Evolutionary conservation across 2,329 filamentous ascomycete genomes (phyloP).

Genomic region (Alternaria gaisen): DNA sequence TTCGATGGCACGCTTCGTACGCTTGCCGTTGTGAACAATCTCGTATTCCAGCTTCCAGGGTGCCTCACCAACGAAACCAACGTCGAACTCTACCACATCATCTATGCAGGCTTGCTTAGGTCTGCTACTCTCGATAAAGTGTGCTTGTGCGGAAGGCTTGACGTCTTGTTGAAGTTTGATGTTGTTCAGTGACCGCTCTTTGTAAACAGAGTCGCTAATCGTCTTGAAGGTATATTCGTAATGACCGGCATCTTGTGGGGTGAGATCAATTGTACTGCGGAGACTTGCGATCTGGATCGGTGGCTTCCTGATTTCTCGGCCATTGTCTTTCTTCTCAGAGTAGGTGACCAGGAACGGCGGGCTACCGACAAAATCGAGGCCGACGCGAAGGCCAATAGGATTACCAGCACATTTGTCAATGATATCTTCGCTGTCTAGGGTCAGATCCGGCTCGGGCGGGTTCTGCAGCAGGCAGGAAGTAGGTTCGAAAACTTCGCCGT

Average conservation of each 20-base stretch:
- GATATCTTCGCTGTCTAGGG: slow-evolving; percentile 79
- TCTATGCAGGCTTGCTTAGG: slow-evolving; percentile 80
- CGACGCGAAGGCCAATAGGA: slow-evolving; percentile 87
- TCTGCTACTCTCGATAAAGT: slow-evolving; percentile 66
- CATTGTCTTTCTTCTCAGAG: slow-evolving; percentile 68
- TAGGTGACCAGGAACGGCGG: slow-evolving; percentile 90
- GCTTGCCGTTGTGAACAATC: slow-evolving; percentile 86
- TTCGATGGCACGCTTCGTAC: slow-evolving; percentile 71
- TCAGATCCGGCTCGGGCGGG: slow-evolving; percentile 83
- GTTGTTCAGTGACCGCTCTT: slow-evolving; percentile 59
- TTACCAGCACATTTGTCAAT: slow-evolving; percentile 95
- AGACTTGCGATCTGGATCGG: slow-evolving; percentile 69
- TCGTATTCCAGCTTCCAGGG: slow-evolving; percentile 95
- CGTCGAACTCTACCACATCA: slow-evolving; percentile 76
- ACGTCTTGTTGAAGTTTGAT: slow-evolving; percentile 85
- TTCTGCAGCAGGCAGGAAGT: slow-evolving; percentile 93
- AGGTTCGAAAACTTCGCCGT: slow-evolving; percentile 89
- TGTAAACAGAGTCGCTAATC: slow-evolving; percentile 85
- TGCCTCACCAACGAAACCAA: slow-evolving; percentile 79
- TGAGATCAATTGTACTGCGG: slow-evolving; percentile 84
- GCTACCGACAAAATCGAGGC: slow-evolving; percentile 88
- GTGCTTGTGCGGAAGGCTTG: slow-evolving; percentile 87
- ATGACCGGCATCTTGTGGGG: slow-evolving; percentile 80
- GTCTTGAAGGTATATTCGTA: slow-evolving; percentile 87
- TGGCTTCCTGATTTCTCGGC: slow-evolving; percentile 61